Evolutionary conservation across 805 yeast genomes (phyloP).

Genomic region (Cyberlindnera xishuangbannaensis): DNA sequence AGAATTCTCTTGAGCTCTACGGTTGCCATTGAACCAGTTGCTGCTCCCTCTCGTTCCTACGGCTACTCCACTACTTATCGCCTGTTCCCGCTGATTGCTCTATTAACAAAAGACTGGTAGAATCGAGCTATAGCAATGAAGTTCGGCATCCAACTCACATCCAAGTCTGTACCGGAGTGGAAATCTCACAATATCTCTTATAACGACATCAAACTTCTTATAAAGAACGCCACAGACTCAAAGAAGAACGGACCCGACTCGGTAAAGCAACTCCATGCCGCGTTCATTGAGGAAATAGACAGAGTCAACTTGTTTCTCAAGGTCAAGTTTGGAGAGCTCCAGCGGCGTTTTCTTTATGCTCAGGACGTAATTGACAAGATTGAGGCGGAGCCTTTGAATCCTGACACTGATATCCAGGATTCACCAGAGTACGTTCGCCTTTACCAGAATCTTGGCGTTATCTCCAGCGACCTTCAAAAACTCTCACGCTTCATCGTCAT

Average conservation of each 20-base stretch:
- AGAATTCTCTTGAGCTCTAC: no score
- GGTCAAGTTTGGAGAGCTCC: slow-evolving; percentile 66
- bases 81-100: no score
- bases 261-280: slow-evolving; percentile 31
- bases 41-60: no score
- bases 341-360: slow-evolving; percentile 39
- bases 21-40: no score
- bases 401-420: neutral
- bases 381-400: neutral
- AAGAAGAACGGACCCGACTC: slow-evolving; percentile 10
- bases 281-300: slow-evolving; percentile 55
- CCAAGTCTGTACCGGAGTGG: slow-evolving; percentile 87
- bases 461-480: slow-evolving; percentile 51
- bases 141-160: slow-evolving; percentile 72
- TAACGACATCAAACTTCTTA: slow-evolving; percentile 63
- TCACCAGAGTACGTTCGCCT: slow-evolving; percentile 18
- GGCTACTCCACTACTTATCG: no score
- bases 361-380: slow-evolving; percentile 29
- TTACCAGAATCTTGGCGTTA: slow-evolving; percentile 33
- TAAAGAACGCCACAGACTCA: slow-evolving; percentile 51
- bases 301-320: slow-evolving; percentile 53
- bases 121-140: no score
- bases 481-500: slow-evolving; percentile 65
- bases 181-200: slow-evolving; percentile 76
- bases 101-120: no score